A percentile compares a stretch with the other conserved stretches of the same genome.
Conservation (phyloP, 257 asterid genomes). For the Nyctanthes arbortristis region DNA sequence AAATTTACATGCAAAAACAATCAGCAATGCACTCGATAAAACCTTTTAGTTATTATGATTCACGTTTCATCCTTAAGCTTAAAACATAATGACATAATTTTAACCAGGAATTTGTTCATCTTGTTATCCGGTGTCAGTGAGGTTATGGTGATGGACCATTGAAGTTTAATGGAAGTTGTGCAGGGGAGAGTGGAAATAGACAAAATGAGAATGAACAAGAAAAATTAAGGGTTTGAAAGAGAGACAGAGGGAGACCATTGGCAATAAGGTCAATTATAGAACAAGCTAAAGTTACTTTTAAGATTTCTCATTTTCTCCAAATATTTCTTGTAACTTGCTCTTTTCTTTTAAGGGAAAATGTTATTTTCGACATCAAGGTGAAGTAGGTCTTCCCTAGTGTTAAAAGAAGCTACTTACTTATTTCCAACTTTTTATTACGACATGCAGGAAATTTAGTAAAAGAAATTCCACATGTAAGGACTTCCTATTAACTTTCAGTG, state of each 20-base stretch:
- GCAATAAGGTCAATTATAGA: neutral
- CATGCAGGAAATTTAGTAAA: neutral
- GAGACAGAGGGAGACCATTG: neutral
- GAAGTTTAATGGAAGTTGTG: neutral
- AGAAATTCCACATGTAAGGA: neutral
- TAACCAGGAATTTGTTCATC: neutral
- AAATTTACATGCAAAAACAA: neutral
- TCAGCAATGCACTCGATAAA: neutral
- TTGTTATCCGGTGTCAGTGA: neutral
- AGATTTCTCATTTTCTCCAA: neutral
- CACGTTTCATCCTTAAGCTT: neutral
- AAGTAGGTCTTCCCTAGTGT: neutral
- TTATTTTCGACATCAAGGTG: neutral
- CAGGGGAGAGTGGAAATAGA: neutral
- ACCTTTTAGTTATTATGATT: neutral
- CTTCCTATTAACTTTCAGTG: neutral
- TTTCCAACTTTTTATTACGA: neutral
- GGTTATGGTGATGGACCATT: neutral
- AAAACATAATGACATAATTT: neutral
- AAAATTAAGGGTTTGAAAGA: neutral
- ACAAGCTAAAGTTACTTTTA: neutral
- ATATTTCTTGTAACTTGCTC: neutral
- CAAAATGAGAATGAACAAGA: neutral
- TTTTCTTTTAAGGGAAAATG: neutral
- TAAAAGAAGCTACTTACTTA: neutral